These are phyloP conservation scores for Phytophthora vignae DNA, from an alignment of 352 stramenopile genomes.

Conservation along the genomic window DNA sequence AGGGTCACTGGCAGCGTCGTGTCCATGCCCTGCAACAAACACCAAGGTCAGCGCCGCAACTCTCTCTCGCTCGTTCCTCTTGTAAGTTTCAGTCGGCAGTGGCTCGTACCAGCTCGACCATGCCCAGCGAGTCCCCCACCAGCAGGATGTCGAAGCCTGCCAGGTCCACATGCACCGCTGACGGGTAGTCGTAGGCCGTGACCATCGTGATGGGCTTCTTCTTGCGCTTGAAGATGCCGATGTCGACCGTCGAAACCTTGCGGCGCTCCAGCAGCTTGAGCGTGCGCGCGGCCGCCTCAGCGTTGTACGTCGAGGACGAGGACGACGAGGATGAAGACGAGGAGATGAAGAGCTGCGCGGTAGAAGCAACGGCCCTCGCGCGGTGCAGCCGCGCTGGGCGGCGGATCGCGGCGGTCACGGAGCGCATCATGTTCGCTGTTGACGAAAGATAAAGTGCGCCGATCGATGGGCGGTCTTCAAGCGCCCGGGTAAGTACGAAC, in stretches of 20 bases:
- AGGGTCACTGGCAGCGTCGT: conserved; percentile 95
- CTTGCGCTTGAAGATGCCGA: conserved; percentile 92
- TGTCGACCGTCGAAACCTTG: conserved; percentile 87
- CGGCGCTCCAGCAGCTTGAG: conserved; percentile 86
- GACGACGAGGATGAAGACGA: conserved; percentile 4
- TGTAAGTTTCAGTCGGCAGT: too few species aligned
- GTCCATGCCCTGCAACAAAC: conserved; percentile 72
- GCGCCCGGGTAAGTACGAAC: too few species aligned
- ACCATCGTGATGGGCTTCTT: conserved; percentile 99
- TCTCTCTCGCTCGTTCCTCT: too few species aligned
- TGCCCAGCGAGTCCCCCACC: conserved; percentile 98
- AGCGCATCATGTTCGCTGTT: conserved; percentile 18
- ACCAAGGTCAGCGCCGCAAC: background rate
- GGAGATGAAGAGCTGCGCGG: conserved; percentile 20
- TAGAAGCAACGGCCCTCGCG: background rate
- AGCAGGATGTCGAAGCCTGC: conserved; percentile 98
- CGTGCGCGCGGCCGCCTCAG: conserved; percentile 62
- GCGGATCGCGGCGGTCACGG: conserved; percentile 8
- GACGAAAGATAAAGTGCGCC: background rate
- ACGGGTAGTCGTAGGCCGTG: conserved; percentile 98
- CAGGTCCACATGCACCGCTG: conserved; percentile 96
- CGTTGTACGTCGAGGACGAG: conserved; percentile 50
- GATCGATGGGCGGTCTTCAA: background rate
- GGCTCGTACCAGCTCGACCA: conserved; percentile 96
- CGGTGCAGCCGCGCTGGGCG: conserved; percentile 2